These are phyloP conservation scores for Zygosaccharomyces pseudorouxii DNA, from an alignment of 805 yeast genomes.

Conservation along the genomic window DNA sequence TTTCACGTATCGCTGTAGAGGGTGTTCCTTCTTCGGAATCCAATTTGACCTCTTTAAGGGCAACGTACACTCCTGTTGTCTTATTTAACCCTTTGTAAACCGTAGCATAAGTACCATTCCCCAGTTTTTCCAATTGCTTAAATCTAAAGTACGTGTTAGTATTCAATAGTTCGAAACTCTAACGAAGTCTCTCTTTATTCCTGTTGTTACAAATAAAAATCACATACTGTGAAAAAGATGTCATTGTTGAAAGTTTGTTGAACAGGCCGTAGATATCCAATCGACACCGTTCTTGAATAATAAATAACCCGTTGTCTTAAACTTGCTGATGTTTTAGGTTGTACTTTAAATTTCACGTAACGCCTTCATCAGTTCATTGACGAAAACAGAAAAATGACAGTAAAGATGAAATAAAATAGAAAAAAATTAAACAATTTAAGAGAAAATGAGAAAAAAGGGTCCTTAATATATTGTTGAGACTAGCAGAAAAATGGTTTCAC, in stretches of 20 bases:
- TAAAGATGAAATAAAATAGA: background rate
- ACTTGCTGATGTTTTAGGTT: constrained; percentile 2
- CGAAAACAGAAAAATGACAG: constrained; percentile 2
- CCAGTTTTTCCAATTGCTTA: constrained; percentile 36
- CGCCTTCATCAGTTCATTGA: background rate
- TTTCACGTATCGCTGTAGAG: constrained; percentile 95
- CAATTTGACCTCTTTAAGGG: constrained; percentile 87
- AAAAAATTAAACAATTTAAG: background rate
- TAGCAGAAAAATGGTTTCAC: too few species aligned
- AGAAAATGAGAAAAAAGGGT: background rate
- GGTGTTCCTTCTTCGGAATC: constrained; percentile 99
- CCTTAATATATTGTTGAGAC: background rate
- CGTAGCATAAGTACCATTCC: constrained; percentile 88
- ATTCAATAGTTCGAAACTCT: background rate
- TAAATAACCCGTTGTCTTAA: background rate
- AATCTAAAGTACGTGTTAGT: constrained; percentile 25
- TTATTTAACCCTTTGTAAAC: constrained; percentile 93
- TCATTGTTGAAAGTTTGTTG: constrained; percentile 10
- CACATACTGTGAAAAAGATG: constrained; percentile 32
- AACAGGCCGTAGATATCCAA: background rate
- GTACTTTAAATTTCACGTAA: constrained; percentile 1
- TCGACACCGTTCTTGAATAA: background rate
- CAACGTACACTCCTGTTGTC: constrained; percentile 91
- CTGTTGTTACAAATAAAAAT: background rate
- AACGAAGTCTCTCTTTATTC: background rate